Conservation (phyloP, 2,329 filamentous ascomycete species). For the Calonectria pauciramosa region DNA sequence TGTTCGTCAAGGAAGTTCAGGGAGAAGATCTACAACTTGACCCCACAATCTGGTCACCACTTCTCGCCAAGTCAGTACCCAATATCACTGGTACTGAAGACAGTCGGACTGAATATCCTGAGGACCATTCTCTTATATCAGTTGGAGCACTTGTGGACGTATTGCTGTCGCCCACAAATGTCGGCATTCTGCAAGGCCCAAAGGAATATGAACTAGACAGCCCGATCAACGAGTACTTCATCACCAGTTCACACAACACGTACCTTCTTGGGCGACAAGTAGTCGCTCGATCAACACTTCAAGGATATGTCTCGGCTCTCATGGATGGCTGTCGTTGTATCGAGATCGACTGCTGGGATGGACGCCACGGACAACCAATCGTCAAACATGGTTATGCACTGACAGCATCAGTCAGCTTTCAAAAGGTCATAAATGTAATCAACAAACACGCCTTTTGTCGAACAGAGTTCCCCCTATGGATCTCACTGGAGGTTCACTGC, state of each 20-base stretch:
- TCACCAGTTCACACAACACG: constrained; percentile 98
- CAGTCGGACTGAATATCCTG: neutral
- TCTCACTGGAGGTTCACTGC: constrained; percentile 97
- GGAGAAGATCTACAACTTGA: neutral
- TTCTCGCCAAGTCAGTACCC: neutral
- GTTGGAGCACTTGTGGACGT: neutral
- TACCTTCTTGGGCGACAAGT: constrained; percentile 94
- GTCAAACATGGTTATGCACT: constrained; percentile 93
- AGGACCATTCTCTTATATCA: neutral
- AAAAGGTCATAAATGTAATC: constrained; percentile 92
- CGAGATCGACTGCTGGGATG: constrained; percentile 99
- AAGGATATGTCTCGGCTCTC: constrained; percentile 92
- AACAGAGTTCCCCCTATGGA: constrained; percentile 90
- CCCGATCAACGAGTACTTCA: constrained; percentile 96
- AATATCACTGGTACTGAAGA: neutral
- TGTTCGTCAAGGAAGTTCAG: neutral
- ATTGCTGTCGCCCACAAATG: constrained; percentile 61
- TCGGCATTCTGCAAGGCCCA: constrained; percentile 73
- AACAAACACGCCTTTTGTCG: constrained; percentile 93
- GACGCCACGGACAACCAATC: constrained; percentile 85
- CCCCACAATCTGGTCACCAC: neutral
- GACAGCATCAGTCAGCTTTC: constrained; percentile 89
- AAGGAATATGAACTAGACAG: constrained; percentile 77
- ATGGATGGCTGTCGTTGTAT: constrained; percentile 93
- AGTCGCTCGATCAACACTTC: constrained; percentile 89